Base-by-base conservation (phyloP, 345 rosid genomes). In the Ricinus communis region DNA sequence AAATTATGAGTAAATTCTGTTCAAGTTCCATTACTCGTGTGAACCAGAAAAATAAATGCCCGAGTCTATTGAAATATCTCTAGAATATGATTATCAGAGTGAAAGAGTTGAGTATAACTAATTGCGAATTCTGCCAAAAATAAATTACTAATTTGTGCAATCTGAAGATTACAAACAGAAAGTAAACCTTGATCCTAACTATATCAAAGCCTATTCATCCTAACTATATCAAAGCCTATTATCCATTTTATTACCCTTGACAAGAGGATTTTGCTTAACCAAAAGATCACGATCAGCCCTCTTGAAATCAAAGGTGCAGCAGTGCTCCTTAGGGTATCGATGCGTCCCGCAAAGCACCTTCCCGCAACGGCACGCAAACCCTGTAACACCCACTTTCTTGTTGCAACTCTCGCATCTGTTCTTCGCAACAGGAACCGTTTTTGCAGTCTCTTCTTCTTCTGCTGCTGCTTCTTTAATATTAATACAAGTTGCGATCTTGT, bases 291-390 rank as follows among this genome's bases (percentile, higher is more conserved):
- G 75, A 40, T 71, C 81, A 2, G 49, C 33, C 9, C 54, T 27
- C 76, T 77, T 81, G 43, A 76, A 82, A 73, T 83, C 85, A 1
- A 52, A 73, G 1, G 62, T 22, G 52, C 88, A 83, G 15, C 76
- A 50, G 52, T 85, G 87, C 11, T 81, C 78, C 15, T 76, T 47
- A 0, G 85, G 66, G 58, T 79, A 73, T 0, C 85, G 75, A 36
- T 83, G 87, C 5, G 27, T 25, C 10, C 74, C 79, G 0, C 86
- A 83, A 19, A 73, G 74, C 46, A 64, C 27, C 0, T 75, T 33
- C 15, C 83, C 89, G 13, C 89, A 80, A 0, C 72, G 65, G 61
- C 75, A 80, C 0, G 22, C 46, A 18, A 80, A 76, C 5, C 80
- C 80, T 2, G 41, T 15, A 25, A 69, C 28, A 0, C 83, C 80